Evolutionary conservation across 495 filamentous ascomycete species (phyloP), one percentile per base, ranked within the genome.

Genomic region (Annulohypoxylon bovei): DNA sequence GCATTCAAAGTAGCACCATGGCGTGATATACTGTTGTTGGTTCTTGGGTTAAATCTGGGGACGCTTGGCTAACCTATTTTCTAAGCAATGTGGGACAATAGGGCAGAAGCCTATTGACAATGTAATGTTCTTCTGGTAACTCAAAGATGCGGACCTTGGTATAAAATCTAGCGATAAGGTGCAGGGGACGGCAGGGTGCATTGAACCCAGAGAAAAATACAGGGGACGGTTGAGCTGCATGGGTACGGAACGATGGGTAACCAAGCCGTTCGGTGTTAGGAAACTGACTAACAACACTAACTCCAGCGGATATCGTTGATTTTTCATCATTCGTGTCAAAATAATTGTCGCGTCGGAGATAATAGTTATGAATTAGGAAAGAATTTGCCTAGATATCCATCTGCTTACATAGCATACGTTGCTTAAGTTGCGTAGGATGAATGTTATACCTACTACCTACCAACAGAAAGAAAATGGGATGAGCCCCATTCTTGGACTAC

Each of bases 1-100:
- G 53, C 39, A 70, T 55, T 65, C 25, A 42, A 8, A 55, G 25
- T 54, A 49, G 37, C 40, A 62, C 18, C 61, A 70, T 70, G 60
- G 67, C 61, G 54, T 70, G 67, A 65, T 70, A 42, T 33, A 30
- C 39, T 16, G 49, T 32, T 66, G 57, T 62, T 62, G 39, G 62
- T 62, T 67, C 20, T 55, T 63, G 30, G 53, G 44, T 47, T 23
- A 23, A 62, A 30, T 54, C 59, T 55, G 66, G 66, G 57, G 66
- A 37, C 47, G 37, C 46, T 46, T 60, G 30, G 46, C 35, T 54
- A 59, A 49, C 54, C 44, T 53, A 52, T 25, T 40, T 53, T 47
- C 11, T 16, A 55, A 16, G 28, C 62, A 56, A 39, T n/a, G 63
- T 67, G 62, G 68, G 57, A 72, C 64, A 63, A 42, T 72, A 72